These are phyloP conservation scores for Gloeostereum incarnatum DNA, from an alignment of 768 basidiomycete species.

Conservation along the genomic window DNA sequence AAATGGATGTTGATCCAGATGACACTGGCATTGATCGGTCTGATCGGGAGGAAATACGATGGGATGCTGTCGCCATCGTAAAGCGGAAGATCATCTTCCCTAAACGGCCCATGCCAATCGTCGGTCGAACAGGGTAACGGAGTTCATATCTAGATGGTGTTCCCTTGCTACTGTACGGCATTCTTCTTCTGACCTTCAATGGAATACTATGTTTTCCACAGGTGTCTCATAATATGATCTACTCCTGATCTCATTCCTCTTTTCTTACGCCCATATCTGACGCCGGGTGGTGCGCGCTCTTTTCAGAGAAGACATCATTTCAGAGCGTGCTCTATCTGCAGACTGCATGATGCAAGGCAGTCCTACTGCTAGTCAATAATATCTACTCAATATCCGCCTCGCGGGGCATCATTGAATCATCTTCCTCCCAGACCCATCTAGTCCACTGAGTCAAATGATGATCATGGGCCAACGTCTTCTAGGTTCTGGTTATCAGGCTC, in stretches of 20 bases:
- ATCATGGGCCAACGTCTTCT: too few species aligned
- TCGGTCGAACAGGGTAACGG: constrained; percentile 12
- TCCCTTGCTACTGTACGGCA: not conserved
- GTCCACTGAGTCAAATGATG: too few species aligned
- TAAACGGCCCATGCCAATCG: constrained; percentile 74
- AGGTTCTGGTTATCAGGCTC: too few species aligned
- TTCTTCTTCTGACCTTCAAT: not conserved
- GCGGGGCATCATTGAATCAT: too few species aligned
- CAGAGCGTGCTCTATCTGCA: constrained; percentile 1
- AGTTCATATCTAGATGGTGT: not conserved
- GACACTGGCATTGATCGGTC: constrained; percentile 15
- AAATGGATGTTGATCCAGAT: constrained; percentile 8
- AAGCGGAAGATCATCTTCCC: constrained; percentile 79
- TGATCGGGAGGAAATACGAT: constrained; percentile 20
- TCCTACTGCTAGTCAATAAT: not conserved
- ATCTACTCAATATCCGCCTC: too few species aligned
- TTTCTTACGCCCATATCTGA: too few species aligned
- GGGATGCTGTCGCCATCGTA: constrained; percentile 63
- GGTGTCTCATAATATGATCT: too few species aligned
- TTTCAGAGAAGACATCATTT: too few species aligned
- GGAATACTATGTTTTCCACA: too few species aligned
- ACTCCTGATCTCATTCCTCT: too few species aligned
- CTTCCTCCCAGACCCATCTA: too few species aligned
- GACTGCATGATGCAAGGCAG: not conserved
- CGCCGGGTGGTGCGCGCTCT: too few species aligned